Base-by-base conservation (phyloP, 2,329 filamentous ascomycete species). In the Aspergillus sp. region DNA sequence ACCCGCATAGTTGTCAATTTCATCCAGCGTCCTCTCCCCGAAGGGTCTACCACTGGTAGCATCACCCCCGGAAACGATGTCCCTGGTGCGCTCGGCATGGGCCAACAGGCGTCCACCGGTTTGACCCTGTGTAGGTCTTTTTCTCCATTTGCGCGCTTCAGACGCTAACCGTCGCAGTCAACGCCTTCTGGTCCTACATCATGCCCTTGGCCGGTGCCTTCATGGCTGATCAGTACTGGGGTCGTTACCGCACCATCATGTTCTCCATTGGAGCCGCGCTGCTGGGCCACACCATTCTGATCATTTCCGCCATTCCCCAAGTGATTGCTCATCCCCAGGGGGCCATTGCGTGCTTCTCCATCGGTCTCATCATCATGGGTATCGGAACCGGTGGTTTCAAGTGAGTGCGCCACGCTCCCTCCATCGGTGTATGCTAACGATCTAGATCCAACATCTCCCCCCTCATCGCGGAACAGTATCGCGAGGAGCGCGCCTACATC, bases 351-450 rank as follows among this genome's bases (percentile, higher is more conserved):
- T 84, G 82, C 47, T 88, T 90, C 62, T 69, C 86, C 2, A 71
- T 85, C 25, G 83, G 84, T 20, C 78, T 88, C 58, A 70, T 88
- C 42, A 80, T 91, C 64, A 82, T 91, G 65, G 87, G 87, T n/a
- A 70, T 89, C 25, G 88, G 88, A 41, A 89, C 88, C 1, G 88
- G 88, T 56, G 87, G 89, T 64, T 91, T 92, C 81, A 93, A 92
- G 77, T 65, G 52, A 20, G 50, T 38, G 34, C 17, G n/a, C 9
- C 36, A 6, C 3, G 7, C 14, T 29, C 11, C 40, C 29, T 21
- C 5, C 5, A 16, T 17, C 21, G 11, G 21, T 2, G 21, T 3
- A 3, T 17, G 13, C 29, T 34, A 34, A 41, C 31, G 5, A 2
- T 7, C 17, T 16, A 66, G 61, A 38, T 83, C 86, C 58, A 92